Base-by-base conservation (phyloP, 73 alveolate genomes). In the Paramecium caudatum region DNA sequence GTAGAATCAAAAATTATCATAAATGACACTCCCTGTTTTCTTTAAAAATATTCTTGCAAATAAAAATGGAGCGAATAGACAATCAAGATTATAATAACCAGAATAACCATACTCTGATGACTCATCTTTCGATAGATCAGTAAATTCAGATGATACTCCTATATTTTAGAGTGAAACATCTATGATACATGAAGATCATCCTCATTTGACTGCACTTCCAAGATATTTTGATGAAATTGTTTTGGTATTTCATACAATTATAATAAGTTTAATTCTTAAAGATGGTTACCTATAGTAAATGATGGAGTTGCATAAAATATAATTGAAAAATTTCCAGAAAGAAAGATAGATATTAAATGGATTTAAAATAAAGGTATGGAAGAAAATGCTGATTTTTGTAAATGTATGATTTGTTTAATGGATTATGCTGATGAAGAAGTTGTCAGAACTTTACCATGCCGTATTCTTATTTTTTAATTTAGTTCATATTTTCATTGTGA, bases 401-500 rank as follows among this genome's bases (percentile, higher is more conserved):
- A 45, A 74, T 74, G 88, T n/a, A 74, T 74, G 88, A 74, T 74
- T 4, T 74, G 88, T 23, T 45, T 74, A 37, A 74, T 74, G 88
- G 88, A 74, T 5, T 74, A 74, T 13, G 32, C 41, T 23, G 88
- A 74, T 1, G 46, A 74, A 37, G 88, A 74, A 74, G 6, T 27
- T 3, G 88, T 74, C 3, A 74, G 88, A 74, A 74, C 88, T 1
- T 19, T 74, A 27, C 88, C 88, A 21, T 74, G 88, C 55, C 65
- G 88, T 74, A 74, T 9, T 15, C 43, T 21, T 41, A 1, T 12
- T 16, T 3, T 25, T 23, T 65, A 8, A 65, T 27, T 27, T 4
- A 74, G 9, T 2, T 39, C 21, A 13, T 74, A 74, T 19, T 74
- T 74, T 30, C 88, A 74, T 45, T 27, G 62, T 45, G 88, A 74